phyloP scores from a whole-genome alignment of 352 stramenopile genomes.

The Phytophthora idaei region DNA sequence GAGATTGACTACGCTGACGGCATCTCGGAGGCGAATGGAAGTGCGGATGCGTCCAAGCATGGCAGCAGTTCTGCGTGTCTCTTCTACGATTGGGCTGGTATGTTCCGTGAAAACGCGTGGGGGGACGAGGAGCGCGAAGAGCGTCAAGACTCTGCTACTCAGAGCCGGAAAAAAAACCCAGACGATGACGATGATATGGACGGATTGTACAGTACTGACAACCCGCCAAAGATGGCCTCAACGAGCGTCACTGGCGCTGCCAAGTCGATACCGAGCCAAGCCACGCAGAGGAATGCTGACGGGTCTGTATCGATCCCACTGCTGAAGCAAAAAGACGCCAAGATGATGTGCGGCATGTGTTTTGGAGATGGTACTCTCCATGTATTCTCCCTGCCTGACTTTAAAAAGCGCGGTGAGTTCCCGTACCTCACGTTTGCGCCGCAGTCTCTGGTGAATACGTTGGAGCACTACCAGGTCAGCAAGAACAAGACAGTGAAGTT shows the following conservation, averaged over 20 bases:
- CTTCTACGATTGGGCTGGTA: conserved; percentile 85
- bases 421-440: conserved; percentile 86
- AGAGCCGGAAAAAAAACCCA: conserved; percentile 16
- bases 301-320: conserved; percentile 61
- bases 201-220: conserved; percentile 58
- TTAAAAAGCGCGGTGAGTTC: conserved; percentile 81
- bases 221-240: conserved; percentile 28
- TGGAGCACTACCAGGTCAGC: conserved; percentile 63
- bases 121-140: conserved; percentile 56
- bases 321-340: conserved; percentile 53
- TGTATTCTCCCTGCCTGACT: conserved; percentile 84
- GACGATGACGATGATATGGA: conserved; percentile 76
- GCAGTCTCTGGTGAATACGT: conserved; percentile 77
- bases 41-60: conserved; percentile 29
- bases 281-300: conserved; percentile 32
- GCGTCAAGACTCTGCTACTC: conserved; percentile 16
- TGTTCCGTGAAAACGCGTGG: conserved; percentile 75
- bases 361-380: conserved; percentile 84
- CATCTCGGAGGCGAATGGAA: conserved; percentile 34
- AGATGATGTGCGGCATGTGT: conserved; percentile 85
- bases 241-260: conserved; percentile 20
- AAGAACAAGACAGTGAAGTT: conserved; percentile 65
- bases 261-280: conserved; percentile 2
- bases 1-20: conserved; percentile 65
- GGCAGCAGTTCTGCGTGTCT: conserved; percentile 75